Base-by-base conservation (phyloP, 2,329 filamentous ascomycete species). In the Pseudocercospora eumusae region DNA sequence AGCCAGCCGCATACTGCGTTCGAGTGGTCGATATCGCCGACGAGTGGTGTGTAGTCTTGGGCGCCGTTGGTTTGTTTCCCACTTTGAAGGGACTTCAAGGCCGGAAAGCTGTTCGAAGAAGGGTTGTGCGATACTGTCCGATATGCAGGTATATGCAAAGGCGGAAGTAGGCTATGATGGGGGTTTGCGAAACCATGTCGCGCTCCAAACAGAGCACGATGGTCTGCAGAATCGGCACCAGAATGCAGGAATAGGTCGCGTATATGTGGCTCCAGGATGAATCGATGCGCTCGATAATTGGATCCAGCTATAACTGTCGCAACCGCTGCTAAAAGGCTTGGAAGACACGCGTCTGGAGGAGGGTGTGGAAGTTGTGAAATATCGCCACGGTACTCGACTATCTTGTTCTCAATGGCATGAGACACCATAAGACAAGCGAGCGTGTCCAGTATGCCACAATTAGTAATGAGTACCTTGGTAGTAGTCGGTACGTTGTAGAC, bases 291-390 rank as follows among this genome's bases (percentile, higher is more conserved):
- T 59, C 92, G 86, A 75, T 88, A 90, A 68, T 88, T 88, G 0
- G 93, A 97, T 69, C 91, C 86, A 64, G 87, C 84, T 55, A 96
- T 84, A 53, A 97, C 89, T 50, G 87, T 84, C 20, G 87, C 84
- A 56, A 96, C 85, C 0, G 93, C 91, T 64, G 92, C 88, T 6
- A 98, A 78, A 18, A 96, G 84, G 9, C 86, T 86, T 1, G 86
- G 83, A 42, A 96, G 77, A 63, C 84, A 25, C 15, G 85, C 80
- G 15, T 79, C 80, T 13, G 81, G 78, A 1, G 84, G 83, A 7
- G 90, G 85, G 23, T 88, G 81, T 3, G 82, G 77, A 25, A 72
- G 64, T 9, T 61, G 62, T 28, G 65, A 61, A 20, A 62, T 63
- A 42, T 69, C 61, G n/a, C 68, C 67, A 8, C 64, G 66, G 27